Base-by-base conservation (phyloP, 164 flowering plant genomes). In the Vitis amurensis region DNA sequence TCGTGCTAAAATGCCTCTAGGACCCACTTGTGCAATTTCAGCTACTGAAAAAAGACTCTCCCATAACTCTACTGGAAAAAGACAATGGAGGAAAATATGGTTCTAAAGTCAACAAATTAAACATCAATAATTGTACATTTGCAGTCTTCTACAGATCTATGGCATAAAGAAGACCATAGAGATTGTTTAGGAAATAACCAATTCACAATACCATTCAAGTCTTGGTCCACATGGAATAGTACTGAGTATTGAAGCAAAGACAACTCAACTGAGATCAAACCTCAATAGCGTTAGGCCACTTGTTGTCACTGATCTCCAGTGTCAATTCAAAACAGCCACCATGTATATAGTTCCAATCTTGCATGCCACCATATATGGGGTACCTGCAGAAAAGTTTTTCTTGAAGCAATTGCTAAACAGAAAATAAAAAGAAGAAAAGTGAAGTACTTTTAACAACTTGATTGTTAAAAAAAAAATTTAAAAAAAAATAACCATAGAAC, bases 351-450 rank as follows among this genome's bases (percentile, higher is more conserved):
- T 95, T 95, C 99, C 99, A 95, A 58, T 95, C 99, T 82, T 95
- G 99, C 98, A 95, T 93, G 56, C 98, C 98, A 76, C 99, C 99
- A 82, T 93, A 95, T 68, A 95, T 84, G 11, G 99, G 98, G 68
- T 94, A 94, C 98, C 97, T 92, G 79, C 74, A 86, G 70, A 64
- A 23, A 74, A 68, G 59, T 61, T 68, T 52, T 67, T 14, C 67
- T 50, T 47, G 15, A 66, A 62, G 63, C n/a, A 67, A 71, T n/a
- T 64, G 27, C 51, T 48, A 11, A 27, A 57, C 59, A 55, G 12
- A 50, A 11, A 64, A 19, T 57, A 13, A 47, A 23, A 55, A 19
- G 44, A 14, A 8, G 68, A 58, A 60, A 67, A 44, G 56, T 29
- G 12, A 69, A 14, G 55, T 30, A 23, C 14, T 53, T 23, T 7